A percentile compares a stretch with the other conserved stretches of the same genome.
phyloP scores from a whole-genome alignment of 1,284 basidiomycete species.

The Fomitopsis pinicola region DNA sequence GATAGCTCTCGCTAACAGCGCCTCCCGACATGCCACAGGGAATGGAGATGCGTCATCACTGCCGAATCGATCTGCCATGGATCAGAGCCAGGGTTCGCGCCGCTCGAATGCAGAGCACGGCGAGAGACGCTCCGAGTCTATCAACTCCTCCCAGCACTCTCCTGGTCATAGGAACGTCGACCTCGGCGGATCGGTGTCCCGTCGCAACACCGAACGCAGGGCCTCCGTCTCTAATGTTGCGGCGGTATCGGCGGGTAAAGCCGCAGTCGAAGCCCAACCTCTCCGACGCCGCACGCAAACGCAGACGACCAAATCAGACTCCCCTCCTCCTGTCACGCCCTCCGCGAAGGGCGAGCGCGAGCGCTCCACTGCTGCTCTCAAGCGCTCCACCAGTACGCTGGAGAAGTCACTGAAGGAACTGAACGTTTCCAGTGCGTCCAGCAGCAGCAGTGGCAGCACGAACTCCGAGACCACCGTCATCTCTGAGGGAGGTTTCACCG shows the following conservation, averaged over 20 bases:
- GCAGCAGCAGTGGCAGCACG: slow-evolving; percentile 45
- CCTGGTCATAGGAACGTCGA: slow-evolving; percentile 57
- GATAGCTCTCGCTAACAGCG: slow-evolving; percentile 31
- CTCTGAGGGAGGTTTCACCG: slow-evolving; percentile 78
- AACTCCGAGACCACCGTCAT: slow-evolving; percentile 72
- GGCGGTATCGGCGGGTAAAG: slow-evolving; percentile 24
- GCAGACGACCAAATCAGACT: slow-evolving; percentile 16
- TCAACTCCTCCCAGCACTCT: slow-evolving; percentile 38
- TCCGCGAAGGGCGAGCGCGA: slow-evolving; percentile 11
- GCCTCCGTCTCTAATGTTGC: slow-evolving; percentile 46
- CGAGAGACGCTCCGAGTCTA: slow-evolving; percentile 42
- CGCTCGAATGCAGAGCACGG: slow-evolving; percentile 40
- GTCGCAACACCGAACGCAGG: slow-evolving; percentile 41
- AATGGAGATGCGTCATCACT: slow-evolving; percentile 33
- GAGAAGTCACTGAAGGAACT: slow-evolving; percentile 36
- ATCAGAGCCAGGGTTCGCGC: slow-evolving; percentile 38
- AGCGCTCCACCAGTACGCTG: slow-evolving; percentile 24
- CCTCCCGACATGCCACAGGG: slow-evolving; percentile 32
- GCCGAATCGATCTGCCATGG: slow-evolving; percentile 35
- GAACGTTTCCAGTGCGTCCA: slow-evolving; percentile 39
- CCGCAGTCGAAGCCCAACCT: slow-evolving; percentile 19
- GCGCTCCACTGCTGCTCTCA: slow-evolving; percentile 8
- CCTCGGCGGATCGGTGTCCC: slow-evolving; percentile 42
- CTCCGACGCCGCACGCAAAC: slow-evolving; percentile 26
- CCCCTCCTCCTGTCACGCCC: slow-evolving; percentile 5